These are phyloP conservation scores for Brassica carinata DNA, from an alignment of 345 rosid species.

Conservation along the genomic window DNA sequence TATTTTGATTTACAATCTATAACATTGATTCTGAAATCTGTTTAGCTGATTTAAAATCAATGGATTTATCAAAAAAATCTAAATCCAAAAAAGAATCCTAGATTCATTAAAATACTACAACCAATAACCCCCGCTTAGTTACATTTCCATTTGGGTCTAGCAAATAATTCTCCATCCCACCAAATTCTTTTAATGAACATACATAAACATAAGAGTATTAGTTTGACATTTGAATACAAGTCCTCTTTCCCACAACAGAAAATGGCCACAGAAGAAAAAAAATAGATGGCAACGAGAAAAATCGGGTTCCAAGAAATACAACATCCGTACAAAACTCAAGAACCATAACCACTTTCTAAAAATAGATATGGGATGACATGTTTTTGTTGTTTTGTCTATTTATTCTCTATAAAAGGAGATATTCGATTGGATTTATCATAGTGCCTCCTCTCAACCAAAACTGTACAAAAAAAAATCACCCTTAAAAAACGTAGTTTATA, in stretches of 20 bases:
- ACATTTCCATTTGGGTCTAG: background rate
- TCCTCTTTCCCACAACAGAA: background rate
- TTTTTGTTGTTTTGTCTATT: slow-evolving; percentile 17
- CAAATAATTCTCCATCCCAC: background rate
- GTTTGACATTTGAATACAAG: slow-evolving; percentile 3
- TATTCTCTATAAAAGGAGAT: slow-evolving; percentile 32
- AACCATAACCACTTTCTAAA: slow-evolving; percentile 26
- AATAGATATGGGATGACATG: slow-evolving; percentile 8
- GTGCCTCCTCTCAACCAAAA: slow-evolving; percentile 24
- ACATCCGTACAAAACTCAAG: slow-evolving; percentile 26
- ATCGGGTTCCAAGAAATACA: slow-evolving; percentile 24
- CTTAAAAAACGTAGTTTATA: background rate
- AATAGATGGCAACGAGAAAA: slow-evolving; percentile 28
- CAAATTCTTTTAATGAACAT: background rate
- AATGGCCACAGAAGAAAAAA: background rate
- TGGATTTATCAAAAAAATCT: too few relatives aligned
- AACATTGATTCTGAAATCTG: too few relatives aligned
- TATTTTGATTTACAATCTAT: too few relatives aligned
- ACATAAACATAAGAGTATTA: background rate
- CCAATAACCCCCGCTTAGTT: too few relatives aligned
- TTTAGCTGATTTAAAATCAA: too few relatives aligned
- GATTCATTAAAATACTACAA: too few relatives aligned
- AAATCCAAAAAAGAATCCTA: too few relatives aligned
- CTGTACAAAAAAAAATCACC: background rate
- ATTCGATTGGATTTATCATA: slow-evolving; percentile 20